These are phyloP conservation scores for Tetracentron sinense DNA, from an alignment of 164 flowering plant genomes.

Conservation along the genomic window DNA sequence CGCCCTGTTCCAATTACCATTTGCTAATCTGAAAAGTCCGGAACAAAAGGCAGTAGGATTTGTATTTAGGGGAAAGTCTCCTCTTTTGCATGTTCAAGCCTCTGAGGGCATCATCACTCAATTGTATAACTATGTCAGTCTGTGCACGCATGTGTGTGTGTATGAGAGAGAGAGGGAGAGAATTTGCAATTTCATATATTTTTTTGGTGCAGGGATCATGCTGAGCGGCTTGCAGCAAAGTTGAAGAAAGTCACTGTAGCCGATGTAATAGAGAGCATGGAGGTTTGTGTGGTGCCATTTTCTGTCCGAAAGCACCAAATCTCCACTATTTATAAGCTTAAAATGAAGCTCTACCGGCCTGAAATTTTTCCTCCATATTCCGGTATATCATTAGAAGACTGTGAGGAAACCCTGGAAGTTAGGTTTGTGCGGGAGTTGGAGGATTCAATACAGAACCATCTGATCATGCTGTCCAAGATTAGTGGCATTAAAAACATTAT, in stretches of 20 bases:
- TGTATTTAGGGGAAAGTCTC: background rate
- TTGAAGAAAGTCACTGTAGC: slow-evolving; percentile 70
- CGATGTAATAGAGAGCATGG: slow-evolving; percentile 67
- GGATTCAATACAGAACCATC: slow-evolving; percentile 52
- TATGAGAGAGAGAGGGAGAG: too few relatives aligned
- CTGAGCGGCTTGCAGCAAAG: slow-evolving; percentile 56
- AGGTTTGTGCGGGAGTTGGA: slow-evolving; percentile 56
- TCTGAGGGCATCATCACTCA: background rate
- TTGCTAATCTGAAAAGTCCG: background rate
- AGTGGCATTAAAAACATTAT: slow-evolving; percentile 54
- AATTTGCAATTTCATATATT: background rate
- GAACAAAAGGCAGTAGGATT: too few relatives aligned
- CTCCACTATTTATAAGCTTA: slow-evolving; percentile 64
- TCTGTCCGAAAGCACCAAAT: slow-evolving; percentile 22
- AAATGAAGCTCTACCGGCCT: slow-evolving; percentile 47
- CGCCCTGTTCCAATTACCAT: background rate
- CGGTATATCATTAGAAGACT: slow-evolving; percentile 45
- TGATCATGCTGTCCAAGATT: slow-evolving; percentile 48
- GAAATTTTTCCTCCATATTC: slow-evolving; percentile 39
- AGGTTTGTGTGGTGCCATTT: slow-evolving; percentile 51
- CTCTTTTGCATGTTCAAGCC: background rate
- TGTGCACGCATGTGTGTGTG: background rate
- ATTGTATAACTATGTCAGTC: background rate
- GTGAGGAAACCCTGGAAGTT: slow-evolving; percentile 34
- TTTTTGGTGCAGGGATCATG: slow-evolving; percentile 52